Conservation (phyloP, 2,329 filamentous ascomycete species). For the Aspergillus clavatus region DNA sequence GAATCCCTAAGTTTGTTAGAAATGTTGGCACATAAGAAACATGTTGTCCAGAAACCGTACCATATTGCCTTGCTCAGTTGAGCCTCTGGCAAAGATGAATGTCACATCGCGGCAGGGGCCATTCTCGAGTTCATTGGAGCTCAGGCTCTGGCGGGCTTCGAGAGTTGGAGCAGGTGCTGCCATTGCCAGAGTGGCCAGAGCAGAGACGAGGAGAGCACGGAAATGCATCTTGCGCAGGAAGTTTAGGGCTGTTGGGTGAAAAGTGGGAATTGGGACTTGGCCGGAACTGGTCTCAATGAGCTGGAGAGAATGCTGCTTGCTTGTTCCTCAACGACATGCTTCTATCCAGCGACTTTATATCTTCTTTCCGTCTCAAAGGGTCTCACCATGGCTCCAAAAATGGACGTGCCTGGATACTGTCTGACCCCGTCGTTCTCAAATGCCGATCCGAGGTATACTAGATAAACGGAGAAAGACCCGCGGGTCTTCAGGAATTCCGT, state of each 20-base stretch:
- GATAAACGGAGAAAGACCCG: background rate
- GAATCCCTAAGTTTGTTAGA: slow-evolving; percentile 20
- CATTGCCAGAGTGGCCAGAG: slow-evolving; percentile 12
- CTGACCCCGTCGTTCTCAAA: background rate
- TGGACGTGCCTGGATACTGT: background rate
- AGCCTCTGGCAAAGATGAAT: slow-evolving; percentile 41
- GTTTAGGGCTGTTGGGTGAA: background rate
- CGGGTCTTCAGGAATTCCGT: background rate
- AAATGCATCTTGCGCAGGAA: slow-evolving; percentile 10
- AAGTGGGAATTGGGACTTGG: background rate
- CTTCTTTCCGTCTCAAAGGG: background rate
- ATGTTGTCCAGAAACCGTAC: too few species aligned
- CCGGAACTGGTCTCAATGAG: background rate
- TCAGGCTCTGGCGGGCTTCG: slow-evolving; percentile 13
- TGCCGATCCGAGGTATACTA: background rate
- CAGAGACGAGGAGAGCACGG: slow-evolving; percentile 10
- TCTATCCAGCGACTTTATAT: background rate
- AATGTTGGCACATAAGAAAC: too few species aligned
- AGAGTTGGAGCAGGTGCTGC: slow-evolving; percentile 12
- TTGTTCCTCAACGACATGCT: background rate
- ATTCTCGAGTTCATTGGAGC: slow-evolving; percentile 34
- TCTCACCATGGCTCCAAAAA: background rate
- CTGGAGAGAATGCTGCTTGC: background rate
- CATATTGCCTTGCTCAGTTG: slow-evolving; percentile 38
- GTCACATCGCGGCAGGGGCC: slow-evolving; percentile 35